Percentiles rank a stretch among this genome's conserved stretches.
These are phyloP conservation scores for Tuber brumale DNA, from an alignment of 495 filamentous ascomycete genomes.

Conservation along the genomic window DNA sequence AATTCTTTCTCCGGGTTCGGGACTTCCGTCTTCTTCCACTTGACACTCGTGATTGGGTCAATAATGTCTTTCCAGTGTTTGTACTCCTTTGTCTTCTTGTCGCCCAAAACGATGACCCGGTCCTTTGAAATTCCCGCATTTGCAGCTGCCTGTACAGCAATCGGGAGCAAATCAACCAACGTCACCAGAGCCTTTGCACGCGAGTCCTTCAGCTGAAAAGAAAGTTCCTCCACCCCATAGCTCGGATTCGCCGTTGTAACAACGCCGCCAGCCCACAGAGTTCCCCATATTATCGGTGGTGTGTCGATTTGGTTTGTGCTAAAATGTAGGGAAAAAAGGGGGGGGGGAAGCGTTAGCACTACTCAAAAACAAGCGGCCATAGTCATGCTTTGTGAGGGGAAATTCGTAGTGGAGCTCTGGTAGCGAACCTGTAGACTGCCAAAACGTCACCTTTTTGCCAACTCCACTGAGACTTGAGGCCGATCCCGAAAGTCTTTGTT, in stretches of 20 bases:
- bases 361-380: neutral
- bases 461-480: conserved; percentile 60
- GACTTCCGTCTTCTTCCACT: conserved; percentile 44
- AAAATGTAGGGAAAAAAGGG: conserved; percentile 30
- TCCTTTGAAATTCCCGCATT: conserved; percentile 59
- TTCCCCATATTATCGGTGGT: conserved; percentile 65
- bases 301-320: conserved; percentile 73
- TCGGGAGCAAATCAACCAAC: conserved; percentile 55
- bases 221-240: conserved; percentile 79
- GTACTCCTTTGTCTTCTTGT: conserved; percentile 52
- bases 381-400: neutral
- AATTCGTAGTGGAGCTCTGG: neutral
- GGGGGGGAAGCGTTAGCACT: neutral
- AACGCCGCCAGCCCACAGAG: conserved; percentile 76
- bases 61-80: conserved; percentile 73
- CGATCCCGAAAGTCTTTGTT: conserved; percentile 70
- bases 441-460: conserved; percentile 80
- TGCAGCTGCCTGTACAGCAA: conserved; percentile 60
- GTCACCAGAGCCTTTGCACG: conserved; percentile 72
- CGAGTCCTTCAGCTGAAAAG: conserved; percentile 78
- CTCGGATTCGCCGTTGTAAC: conserved; percentile 79
- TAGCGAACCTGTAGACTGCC: conserved; percentile 49
- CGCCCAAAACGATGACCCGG: conserved; percentile 71
- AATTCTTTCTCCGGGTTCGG: conserved; percentile 53
- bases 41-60: conserved; percentile 51